Evolutionary conservation across 2,329 filamentous ascomycete genomes (phyloP), one percentile per base, ranked within the genome.

Genomic region (Myriosclerotinia scirpicola): DNA sequence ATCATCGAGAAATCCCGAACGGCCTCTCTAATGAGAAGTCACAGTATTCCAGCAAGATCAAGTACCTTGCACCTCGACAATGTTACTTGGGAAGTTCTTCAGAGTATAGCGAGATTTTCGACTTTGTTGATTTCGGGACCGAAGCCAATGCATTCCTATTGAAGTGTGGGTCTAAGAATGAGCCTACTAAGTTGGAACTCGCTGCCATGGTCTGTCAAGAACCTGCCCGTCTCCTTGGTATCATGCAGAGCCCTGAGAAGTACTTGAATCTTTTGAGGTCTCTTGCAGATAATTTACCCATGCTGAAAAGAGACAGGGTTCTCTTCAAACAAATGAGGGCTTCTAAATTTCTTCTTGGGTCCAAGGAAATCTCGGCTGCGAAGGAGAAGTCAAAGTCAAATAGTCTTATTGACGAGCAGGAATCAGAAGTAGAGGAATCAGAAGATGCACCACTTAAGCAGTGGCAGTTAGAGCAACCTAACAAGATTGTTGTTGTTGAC

Each of bases 121-220:
- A 98, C 76, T 99, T 97, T 78, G 93, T 98, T 17, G 91, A 98
- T 76, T 99, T 97, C 79, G 93, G 94, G 0, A 80, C 84, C 44
- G 88, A 94, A 75, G 94, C 92, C 2, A 98, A 98, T 74, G 83
- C 90, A 0, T 99, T 99, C 74, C 80, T 99, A 22, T 86, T 93
- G 72, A 91, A 91, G 69, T 92, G 93, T 70, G 95, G 95, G 12
- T 94, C 93, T 3, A 97, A 96, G 78, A 88, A 87, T 69, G 94
- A 99, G 77, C 95, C 95, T 5, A 96, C 90, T 3, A 95, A 91
- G 73, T 77, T 86, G 3, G 95, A 99, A 77, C 86, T 99, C 71
- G 94, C 93, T 5, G 84, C 86, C 50, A 87, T 96, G 78, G 84
- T 95, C n/a, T 91, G 92, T 64, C 86, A 83, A 66, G 93, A 97